Conservation (phyloP, 73 alveolate species). For the Blepharisma japonicum region DNA sequence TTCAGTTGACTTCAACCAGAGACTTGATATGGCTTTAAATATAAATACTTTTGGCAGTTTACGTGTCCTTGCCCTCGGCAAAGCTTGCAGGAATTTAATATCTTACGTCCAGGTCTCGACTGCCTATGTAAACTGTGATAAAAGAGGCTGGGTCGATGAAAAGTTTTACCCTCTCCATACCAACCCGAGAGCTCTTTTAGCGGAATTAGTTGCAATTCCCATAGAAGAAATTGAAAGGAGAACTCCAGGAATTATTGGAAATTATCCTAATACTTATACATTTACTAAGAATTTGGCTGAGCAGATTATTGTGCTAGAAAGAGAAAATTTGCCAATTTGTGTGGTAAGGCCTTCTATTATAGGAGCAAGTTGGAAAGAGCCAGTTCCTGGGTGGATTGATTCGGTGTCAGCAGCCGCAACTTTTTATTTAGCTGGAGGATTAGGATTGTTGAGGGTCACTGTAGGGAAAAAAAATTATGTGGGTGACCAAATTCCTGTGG, state of each 20-base stretch:
- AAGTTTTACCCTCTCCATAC: slow-evolving; percentile 60
- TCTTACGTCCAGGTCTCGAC: slow-evolving; percentile 66
- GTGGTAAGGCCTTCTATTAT: slow-evolving; percentile 82
- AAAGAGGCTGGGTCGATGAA: slow-evolving; percentile 76
- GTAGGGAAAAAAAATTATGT: slow-evolving; percentile 56
- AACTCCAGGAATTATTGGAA: slow-evolving; percentile 56
- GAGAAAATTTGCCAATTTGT: slow-evolving; percentile 59
- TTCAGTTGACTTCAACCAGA: slow-evolving; percentile 64
- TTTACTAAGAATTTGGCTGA: slow-evolving; percentile 81
- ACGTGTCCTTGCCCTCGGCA: slow-evolving; percentile 56
- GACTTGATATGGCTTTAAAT: slow-evolving; percentile 61
- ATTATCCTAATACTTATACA: slow-evolving; percentile 82
- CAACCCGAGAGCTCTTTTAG: slow-evolving; percentile 37
- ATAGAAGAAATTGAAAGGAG: slow-evolving; percentile 48
- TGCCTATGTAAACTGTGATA: slow-evolving; percentile 61
- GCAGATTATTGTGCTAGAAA: slow-evolving; percentile 48
- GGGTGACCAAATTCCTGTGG: slow-evolving; percentile 88
- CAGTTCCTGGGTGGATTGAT: slow-evolving; percentile 90
- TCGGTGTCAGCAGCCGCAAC: slow-evolving; percentile 76
- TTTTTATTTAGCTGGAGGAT: slow-evolving; percentile 58
- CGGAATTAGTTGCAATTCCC: slow-evolving; percentile 46
- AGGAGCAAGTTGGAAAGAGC: slow-evolving; percentile 74
- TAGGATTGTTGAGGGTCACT: slow-evolving; percentile 70
- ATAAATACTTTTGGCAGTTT: slow-evolving; percentile 69
- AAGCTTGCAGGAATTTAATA: slow-evolving; percentile 41